Conservation (phyloP, 805 yeast genomes). For the Kazachstania viticola region DNA sequence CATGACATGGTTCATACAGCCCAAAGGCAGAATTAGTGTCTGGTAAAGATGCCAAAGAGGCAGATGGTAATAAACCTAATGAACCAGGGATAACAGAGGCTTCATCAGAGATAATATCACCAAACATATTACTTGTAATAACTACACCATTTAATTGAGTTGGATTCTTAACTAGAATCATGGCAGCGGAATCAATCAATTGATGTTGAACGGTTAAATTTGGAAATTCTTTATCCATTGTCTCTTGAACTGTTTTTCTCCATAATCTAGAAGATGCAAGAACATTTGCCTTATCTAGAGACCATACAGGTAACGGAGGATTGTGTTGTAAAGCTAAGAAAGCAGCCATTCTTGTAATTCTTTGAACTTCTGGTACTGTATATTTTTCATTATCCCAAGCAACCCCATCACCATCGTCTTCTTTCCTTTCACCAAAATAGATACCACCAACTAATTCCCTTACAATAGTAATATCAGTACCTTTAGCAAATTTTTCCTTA, state of each 20-base stretch:
- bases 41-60: slow-evolving; percentile 94
- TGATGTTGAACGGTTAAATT: slow-evolving; percentile 81
- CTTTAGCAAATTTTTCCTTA: slow-evolving; percentile 71
- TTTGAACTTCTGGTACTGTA: slow-evolving; percentile 81
- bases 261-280: slow-evolving; percentile 92
- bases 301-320: slow-evolving; percentile 94
- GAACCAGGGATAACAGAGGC: slow-evolving; percentile 98
- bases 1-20: slow-evolving; percentile 96
- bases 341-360: slow-evolving; percentile 98
- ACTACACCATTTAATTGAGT: slow-evolving; percentile 85
- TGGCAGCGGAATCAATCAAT: slow-evolving; percentile 96
- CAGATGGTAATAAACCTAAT: slow-evolving; percentile 84
- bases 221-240: slow-evolving; percentile 83
- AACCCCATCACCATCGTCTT: slow-evolving; percentile 75
- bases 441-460: slow-evolving; percentile 98
- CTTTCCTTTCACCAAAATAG: slow-evolving; percentile 91
- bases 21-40: slow-evolving; percentile 92
- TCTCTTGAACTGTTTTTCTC: slow-evolving; percentile 86
- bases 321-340: slow-evolving; percentile 84
- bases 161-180: slow-evolving; percentile 90
- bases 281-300: slow-evolving; percentile 94
- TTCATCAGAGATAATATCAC: slow-evolving; percentile 96
- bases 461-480: slow-evolving; percentile 86
- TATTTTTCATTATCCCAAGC: slow-evolving; percentile 94
- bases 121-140: slow-evolving; percentile 93